phyloP scores from a whole-genome alignment of 768 basidiomycete species.

The Fibroporia radiculosa region DNA sequence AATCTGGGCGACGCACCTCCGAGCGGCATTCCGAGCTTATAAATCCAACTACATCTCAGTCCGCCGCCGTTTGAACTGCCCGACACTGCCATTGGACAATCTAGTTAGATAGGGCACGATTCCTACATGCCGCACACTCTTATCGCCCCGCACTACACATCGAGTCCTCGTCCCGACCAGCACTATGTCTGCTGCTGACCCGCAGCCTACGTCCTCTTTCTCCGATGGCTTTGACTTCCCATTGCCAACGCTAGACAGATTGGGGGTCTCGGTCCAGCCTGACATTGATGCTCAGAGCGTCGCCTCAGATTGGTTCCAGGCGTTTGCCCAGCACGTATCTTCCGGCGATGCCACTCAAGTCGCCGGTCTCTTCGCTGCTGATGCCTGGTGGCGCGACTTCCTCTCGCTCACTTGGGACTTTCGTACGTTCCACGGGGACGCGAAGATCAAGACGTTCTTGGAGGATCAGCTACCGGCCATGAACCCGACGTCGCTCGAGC shows the following conservation, averaged over 20 bases:
- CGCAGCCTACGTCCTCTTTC: too few species aligned
- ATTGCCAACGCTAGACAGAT: constrained; percentile 23
- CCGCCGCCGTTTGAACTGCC: too few species aligned
- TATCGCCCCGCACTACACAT: too few species aligned
- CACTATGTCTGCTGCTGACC: too few species aligned
- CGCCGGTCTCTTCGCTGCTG: constrained; percentile 24
- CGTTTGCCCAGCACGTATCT: constrained; percentile 28
- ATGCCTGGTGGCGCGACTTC: constrained; percentile 26
- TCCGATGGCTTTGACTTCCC: too few species aligned
- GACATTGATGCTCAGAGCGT: constrained; percentile 29
- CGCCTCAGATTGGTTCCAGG: constrained; percentile 34
- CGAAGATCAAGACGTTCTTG: constrained; percentile 23
- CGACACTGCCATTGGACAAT: too few species aligned
- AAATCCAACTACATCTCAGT: too few species aligned
- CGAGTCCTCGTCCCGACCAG: too few species aligned
- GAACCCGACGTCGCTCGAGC: constrained; percentile 13
- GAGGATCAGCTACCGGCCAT: constrained; percentile 16
- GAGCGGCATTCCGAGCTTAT: too few species aligned
- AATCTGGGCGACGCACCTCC: too few species aligned
- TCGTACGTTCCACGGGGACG: constrained; percentile 28
- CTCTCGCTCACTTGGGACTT: constrained; percentile 31
- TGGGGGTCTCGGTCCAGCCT: constrained; percentile 15
- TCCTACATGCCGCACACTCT: too few species aligned
- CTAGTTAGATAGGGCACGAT: too few species aligned
- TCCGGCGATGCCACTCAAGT: constrained; percentile 28